Evolutionary conservation across 495 filamentous ascomycete genomes (phyloP), one percentile per base, ranked within the genome.

Genomic region (Penicillium soppii): DNA sequence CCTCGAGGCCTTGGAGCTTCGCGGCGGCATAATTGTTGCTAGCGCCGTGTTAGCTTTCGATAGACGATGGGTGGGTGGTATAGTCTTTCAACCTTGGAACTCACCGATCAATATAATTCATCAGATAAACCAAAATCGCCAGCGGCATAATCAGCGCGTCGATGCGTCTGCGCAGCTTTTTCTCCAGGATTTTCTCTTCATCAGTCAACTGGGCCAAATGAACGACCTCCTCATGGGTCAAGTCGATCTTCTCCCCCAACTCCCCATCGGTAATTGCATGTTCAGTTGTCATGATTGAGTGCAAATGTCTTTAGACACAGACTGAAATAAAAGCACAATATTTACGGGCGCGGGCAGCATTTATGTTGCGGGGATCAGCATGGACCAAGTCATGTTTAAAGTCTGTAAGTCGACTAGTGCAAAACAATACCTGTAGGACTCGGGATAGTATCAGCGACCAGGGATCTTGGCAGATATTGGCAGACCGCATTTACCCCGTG

Each of bases 1-100:
- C 57, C 36, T 68, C 59, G 13, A 83, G 70, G 25, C 80, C 81
- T 48, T 78, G 77, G n/a, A 83, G 58, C 55, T 72, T 74, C 2
- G 81, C 81, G 2, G 79, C 75, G 6, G 80, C 77, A 50, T 79
- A 79, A 40, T 82, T 82, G 60, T 82, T 82, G 23, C 74, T 75
- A 29, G 22, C 23, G 9, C 5, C 1, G 13, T 3, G 10, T 65
- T 41, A 69, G 61, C 39, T 21, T 42, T 26, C 4, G 12, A 9
- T 12, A 7, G 7, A 7, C 20, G 12, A 37, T 7, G 17, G 13
- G 1, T 15, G 6, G 22, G 7, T 27, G 25, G 25, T 27, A 5
- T 5, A 5, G 25, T 27, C 9, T 27, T 5, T 27, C 9, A 5
- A 16, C 3, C 7, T 36, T 37, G 16, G 7, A 6, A 20, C 9